Percentiles rank a stretch among this genome's conserved stretches.
Conservation (phyloP, 2,329 filamentous ascomycete genomes). For the Penicillium sp. region DNA sequence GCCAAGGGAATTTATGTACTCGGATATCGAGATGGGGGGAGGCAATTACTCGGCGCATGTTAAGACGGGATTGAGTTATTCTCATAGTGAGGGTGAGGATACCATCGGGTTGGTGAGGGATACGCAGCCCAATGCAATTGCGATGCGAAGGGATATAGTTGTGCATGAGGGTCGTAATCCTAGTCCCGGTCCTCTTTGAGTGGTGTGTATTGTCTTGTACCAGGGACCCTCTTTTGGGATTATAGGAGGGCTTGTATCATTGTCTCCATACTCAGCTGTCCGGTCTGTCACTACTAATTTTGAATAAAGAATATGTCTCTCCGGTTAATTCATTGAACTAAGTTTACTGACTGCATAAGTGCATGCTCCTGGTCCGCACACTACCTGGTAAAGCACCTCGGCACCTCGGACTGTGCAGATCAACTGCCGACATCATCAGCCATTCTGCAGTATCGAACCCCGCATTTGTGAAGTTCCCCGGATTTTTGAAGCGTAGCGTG, state of each 20-base stretch:
- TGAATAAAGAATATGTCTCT: neutral
- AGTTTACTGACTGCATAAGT: neutral
- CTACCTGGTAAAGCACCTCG: neutral
- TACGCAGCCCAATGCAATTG: slow-evolving; percentile 8
- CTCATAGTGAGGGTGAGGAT: slow-evolving; percentile 3
- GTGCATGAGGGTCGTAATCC: neutral
- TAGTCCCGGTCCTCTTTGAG: neutral
- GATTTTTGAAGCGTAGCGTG: neutral
- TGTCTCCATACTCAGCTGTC: neutral
- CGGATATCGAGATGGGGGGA: slow-evolving; percentile 4
- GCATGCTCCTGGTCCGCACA: too few relatives aligned
- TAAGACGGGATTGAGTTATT: slow-evolving; percentile 3
- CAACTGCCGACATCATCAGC: slow-evolving; percentile 15
- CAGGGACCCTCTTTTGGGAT: neutral
- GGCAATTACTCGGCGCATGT: slow-evolving; percentile 6
- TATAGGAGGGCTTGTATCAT: neutral
- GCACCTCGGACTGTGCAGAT: neutral
- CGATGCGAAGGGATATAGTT: slow-evolving; percentile 3
- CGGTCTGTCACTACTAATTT: neutral
- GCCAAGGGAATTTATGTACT: neutral
- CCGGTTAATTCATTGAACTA: neutral
- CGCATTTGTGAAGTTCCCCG: slow-evolving; percentile 19
- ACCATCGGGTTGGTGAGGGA: slow-evolving; percentile 2
- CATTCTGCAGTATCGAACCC: slow-evolving; percentile 1
- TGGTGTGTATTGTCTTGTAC: neutral